Percentiles rank a stretch among this genome's conserved stretches.
Conservation (phyloP, 345 rosid species). For the Microthlaspi erraticum region DNA sequence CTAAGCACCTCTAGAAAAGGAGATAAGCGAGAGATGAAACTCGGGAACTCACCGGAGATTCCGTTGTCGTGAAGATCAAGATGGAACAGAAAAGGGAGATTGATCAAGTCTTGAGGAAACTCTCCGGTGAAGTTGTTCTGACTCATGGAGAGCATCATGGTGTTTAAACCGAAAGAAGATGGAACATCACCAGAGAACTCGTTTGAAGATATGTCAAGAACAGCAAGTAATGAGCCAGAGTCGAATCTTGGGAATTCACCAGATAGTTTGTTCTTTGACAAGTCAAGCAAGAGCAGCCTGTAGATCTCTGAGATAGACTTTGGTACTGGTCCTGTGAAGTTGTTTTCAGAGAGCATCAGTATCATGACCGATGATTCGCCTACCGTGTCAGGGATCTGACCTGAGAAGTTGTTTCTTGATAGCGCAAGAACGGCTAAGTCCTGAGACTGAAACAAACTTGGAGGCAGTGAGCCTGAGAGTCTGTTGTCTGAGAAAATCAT, state of each 20-base stretch:
- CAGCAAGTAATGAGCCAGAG: conserved; percentile 4
- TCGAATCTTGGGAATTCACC: conserved; percentile 45
- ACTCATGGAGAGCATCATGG: conserved; percentile 25
- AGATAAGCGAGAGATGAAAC: conserved; percentile 33
- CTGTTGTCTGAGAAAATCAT: conserved; percentile 52
- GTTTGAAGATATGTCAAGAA: conserved; percentile 38
- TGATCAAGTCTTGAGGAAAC: conserved; percentile 35
- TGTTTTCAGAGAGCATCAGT: conserved; percentile 40
- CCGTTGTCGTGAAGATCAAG: conserved; percentile 55
- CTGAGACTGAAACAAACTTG: conserved; percentile 44
- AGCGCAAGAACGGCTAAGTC: conserved; percentile 39
- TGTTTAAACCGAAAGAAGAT: conserved; percentile 1
- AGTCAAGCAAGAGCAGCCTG: conserved; percentile 33
- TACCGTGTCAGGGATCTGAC: conserved; percentile 48
- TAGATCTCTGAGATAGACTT: conserved; percentile 38
- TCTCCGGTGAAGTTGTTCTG: conserved; percentile 39
- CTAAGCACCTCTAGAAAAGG: conserved; percentile 43
- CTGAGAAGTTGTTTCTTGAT: conserved; percentile 53
- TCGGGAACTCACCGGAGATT: conserved; percentile 44
- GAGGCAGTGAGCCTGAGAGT: conserved; percentile 51
- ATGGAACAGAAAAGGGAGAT: conserved; percentile 24
- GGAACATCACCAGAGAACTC: conserved; percentile 46
- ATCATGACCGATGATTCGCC: conserved; percentile 33
- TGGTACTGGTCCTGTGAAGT: conserved; percentile 46
- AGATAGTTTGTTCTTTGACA: conserved; percentile 44